Base-by-base conservation (phyloP, 2,329 filamentous ascomycete genomes). In the Hypocrella siamensis region DNA sequence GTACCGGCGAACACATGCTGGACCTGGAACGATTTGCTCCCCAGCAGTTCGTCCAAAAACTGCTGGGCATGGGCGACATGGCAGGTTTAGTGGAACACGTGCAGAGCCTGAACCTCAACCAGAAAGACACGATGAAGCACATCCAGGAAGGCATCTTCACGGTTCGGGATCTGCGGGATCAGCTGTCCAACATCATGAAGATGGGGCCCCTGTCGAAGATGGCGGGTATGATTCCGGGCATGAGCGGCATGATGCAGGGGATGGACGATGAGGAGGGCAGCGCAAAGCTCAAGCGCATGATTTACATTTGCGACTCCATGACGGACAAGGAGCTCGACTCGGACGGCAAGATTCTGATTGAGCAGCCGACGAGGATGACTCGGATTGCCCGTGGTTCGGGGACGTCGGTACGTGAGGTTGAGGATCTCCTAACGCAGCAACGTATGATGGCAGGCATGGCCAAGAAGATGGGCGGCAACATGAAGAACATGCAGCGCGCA, bases 371-470 rank as follows among this genome's bases (percentile, higher is more conserved):
- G 11, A 74, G 90, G 26, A 93, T 96, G 75, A 93, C 86, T 12
- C 72, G 90, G 22, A 78, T 98, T 30, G 90, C 90, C 0, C 73
- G 77, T 32, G 90, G 90, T 0, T 90, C 81, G 5, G 90, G 90
- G 19, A 96, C 90, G 1, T 82, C 73, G 25, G 90, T 98, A 3
- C 73, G 69, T 16, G 90, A 98, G 54, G 85, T 98, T 12, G 90
- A 98, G 56, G 90, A 98, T 48, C 65, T 98, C 6, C 70, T 98
- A n/a, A 93, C 86, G 0, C 90, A 98, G 58, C 88, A 96, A 54
- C 78, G 83, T 45, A 93, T 96, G 81, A 98, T 98, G 90, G 82
- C 84, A 1, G 83, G 83, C 36, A 94, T 98, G 85, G 90, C 90
- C 30, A 98, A 96, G 75, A 92, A 92, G 63, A 92, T 98, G 75